Percentiles rank a stretch among this genome's conserved stretches.
These are phyloP conservation scores for Tetracladium marchalianum DNA, from an alignment of 495 filamentous ascomycete species.

Conservation along the genomic window DNA sequence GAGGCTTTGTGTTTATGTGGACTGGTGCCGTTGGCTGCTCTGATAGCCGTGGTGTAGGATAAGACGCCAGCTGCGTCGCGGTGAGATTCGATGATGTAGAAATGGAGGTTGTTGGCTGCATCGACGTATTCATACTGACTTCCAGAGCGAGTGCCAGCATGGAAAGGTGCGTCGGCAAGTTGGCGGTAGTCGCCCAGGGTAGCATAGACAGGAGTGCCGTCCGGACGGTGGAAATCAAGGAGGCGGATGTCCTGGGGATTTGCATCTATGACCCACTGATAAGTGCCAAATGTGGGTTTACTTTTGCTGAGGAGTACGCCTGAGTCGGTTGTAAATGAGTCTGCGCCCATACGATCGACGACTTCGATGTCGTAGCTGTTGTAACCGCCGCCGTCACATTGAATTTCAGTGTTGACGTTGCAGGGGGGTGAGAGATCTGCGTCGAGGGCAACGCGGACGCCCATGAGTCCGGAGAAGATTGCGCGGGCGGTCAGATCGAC, in stretches of 20 bases:
- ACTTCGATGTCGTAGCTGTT: slow-evolving; percentile 31
- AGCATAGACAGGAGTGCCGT: slow-evolving; percentile 15
- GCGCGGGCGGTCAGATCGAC: slow-evolving; percentile 28
- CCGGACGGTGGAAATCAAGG: too few species aligned
- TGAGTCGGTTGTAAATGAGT: slow-evolving; percentile 29
- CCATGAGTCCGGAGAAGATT: slow-evolving; percentile 26
- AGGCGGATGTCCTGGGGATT: slow-evolving; percentile 16
- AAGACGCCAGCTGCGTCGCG: slow-evolving; percentile 26
- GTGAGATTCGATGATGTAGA: slow-evolving; percentile 27
- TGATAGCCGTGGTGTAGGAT: slow-evolving; percentile 27
- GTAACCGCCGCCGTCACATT: slow-evolving; percentile 32
- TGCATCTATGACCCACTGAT: slow-evolving; percentile 34
- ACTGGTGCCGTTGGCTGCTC: slow-evolving; percentile 24
- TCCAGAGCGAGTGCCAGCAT: slow-evolving; percentile 30
- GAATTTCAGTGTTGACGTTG: slow-evolving; percentile 23
- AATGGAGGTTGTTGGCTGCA: slow-evolving; percentile 26
- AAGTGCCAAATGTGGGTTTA: slow-evolving; percentile 21
- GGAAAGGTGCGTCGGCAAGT: slow-evolving; percentile 31
- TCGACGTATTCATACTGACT: slow-evolving; percentile 30
- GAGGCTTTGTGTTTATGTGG: slow-evolving; percentile 22
- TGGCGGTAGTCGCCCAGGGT: slow-evolving; percentile 32
- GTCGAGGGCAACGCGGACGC: slow-evolving; percentile 25
- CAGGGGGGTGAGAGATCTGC: slow-evolving; percentile 25
- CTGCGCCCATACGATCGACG: slow-evolving; percentile 32
- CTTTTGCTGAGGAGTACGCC: slow-evolving; percentile 36